A percentile compares a stretch with the other conserved stretches of the same genome.
phyloP scores from a whole-genome alignment of 2,329 filamentous ascomycete species.

The Penicillium capsulatum region DNA sequence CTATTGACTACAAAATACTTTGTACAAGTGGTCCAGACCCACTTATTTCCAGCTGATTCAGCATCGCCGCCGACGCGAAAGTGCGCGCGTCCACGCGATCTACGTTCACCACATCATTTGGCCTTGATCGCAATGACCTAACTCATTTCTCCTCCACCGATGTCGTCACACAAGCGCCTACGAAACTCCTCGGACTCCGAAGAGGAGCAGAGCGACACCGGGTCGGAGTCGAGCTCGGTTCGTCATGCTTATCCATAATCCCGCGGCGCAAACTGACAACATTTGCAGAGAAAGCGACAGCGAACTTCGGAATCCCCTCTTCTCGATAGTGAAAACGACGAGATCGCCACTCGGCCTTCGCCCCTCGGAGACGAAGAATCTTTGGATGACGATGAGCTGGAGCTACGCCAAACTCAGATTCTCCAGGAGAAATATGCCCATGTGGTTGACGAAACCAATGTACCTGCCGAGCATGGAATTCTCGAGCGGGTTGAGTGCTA shows the following conservation, averaged over 20 bases:
- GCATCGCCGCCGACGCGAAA: conserved; percentile 8
- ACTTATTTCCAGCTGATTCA: too few species aligned
- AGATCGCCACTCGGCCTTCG: conserved; percentile 10
- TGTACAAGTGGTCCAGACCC: too few species aligned
- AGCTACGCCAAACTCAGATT: conserved; percentile 62
- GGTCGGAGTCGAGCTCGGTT: conserved; percentile 30
- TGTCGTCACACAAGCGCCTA: conserved; percentile 44
- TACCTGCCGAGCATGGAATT: conserved; percentile 75
- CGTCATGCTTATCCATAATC: conserved; percentile 5
- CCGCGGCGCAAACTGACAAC: conserved; percentile 3
- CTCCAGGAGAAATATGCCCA: conserved; percentile 50
- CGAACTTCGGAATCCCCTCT: conserved; percentile 32
- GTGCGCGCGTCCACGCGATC: not conserved
- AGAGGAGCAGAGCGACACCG: conserved; percentile 28
- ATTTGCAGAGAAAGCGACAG: conserved; percentile 40
- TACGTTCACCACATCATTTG: not conserved
- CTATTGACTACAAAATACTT: too few species aligned
- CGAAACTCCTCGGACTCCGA: conserved; percentile 29
- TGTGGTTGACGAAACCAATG: conserved; percentile 59
- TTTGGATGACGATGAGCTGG: conserved; percentile 41
- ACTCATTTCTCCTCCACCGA: conserved; percentile 18
- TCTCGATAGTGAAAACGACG: conserved; percentile 20
- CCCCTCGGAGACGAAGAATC: conserved; percentile 20
- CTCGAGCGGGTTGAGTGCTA: conserved; percentile 80
- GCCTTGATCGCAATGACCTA: conserved; percentile 3